A percentile compares a stretch with the other conserved stretches of the same genome.
These are phyloP conservation scores for Pisolithus microcarpus DNA, from an alignment of 768 basidiomycete genomes.

Conservation along the genomic window DNA sequence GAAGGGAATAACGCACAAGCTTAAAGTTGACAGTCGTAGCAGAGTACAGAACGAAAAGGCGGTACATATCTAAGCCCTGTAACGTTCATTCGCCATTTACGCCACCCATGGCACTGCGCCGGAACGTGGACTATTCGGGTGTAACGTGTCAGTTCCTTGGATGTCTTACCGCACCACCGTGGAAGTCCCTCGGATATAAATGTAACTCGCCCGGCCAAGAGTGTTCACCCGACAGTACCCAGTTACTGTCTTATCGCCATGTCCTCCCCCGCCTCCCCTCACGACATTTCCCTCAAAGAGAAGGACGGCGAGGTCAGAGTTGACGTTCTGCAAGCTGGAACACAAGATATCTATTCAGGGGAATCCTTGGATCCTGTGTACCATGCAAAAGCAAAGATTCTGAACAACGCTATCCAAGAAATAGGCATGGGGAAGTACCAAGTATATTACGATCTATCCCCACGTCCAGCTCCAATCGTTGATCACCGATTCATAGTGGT, in stretches of 20 bases:
- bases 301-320: neutral
- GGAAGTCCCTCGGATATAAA: neutral
- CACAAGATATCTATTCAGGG: slow-evolving; percentile 21
- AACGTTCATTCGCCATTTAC: no score
- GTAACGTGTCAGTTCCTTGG: no score
- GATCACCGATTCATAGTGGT: slow-evolving; percentile 35
- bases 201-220: neutral
- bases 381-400: slow-evolving; percentile 46
- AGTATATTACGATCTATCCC: slow-evolving; percentile 24
- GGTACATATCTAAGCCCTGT: no score
- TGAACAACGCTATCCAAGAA: slow-evolving; percentile 57
- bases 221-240: neutral
- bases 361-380: slow-evolving; percentile 47
- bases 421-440: slow-evolving; percentile 71
- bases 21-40: no score
- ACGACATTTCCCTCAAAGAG: neutral
- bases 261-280: slow-evolving; percentile 7
- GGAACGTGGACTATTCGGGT: no score
- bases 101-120: no score
- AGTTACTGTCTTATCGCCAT: slow-evolving; percentile 9
- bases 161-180: no score
- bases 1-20: no score
- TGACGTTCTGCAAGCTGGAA: slow-evolving; percentile 6
- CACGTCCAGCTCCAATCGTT: neutral
- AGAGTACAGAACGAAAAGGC: no score